Conservation (phyloP, 169 alveolate species). For the Pseudocohnilembus persalinus region DNA sequence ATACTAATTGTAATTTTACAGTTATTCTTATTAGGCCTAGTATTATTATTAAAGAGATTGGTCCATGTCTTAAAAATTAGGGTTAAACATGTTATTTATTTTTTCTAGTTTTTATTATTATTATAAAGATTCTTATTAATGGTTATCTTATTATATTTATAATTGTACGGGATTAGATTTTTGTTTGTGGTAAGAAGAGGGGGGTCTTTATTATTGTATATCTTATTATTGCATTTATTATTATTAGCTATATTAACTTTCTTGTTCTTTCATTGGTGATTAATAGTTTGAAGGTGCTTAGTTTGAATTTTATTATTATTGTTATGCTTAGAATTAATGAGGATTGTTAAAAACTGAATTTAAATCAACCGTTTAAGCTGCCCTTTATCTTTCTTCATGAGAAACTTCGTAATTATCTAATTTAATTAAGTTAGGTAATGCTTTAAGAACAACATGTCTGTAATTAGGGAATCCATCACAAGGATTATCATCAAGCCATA, state of each 20-base stretch:
- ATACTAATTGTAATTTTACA: background rate
- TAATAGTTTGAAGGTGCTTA: background rate
- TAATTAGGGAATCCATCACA: conserved; percentile 68
- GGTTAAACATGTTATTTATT: background rate
- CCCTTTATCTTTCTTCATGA: conserved; percentile 44
- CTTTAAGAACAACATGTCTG: conserved; percentile 62
- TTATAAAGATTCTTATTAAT: background rate
- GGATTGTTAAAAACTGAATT: background rate
- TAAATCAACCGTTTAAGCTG: conserved; percentile 13
- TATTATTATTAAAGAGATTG: background rate
- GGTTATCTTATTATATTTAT: too few species aligned
- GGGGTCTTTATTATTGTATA: background rate
- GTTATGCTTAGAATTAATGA: background rate
- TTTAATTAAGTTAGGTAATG: conserved; percentile 79
- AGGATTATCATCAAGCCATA: conserved; percentile 86
- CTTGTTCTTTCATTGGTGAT: background rate
- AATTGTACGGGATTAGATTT: too few species aligned
- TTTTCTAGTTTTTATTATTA: too few species aligned
- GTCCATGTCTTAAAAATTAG: background rate
- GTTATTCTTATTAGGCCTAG: background rate
- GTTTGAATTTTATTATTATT: background rate
- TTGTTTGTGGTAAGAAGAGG: background rate
- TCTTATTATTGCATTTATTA: background rate
- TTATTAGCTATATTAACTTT: background rate
- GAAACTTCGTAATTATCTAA: conserved; percentile 73